phyloP scores from a whole-genome alignment of 495 filamentous ascomycete species.

The Hypoxylon rickii region DNA sequence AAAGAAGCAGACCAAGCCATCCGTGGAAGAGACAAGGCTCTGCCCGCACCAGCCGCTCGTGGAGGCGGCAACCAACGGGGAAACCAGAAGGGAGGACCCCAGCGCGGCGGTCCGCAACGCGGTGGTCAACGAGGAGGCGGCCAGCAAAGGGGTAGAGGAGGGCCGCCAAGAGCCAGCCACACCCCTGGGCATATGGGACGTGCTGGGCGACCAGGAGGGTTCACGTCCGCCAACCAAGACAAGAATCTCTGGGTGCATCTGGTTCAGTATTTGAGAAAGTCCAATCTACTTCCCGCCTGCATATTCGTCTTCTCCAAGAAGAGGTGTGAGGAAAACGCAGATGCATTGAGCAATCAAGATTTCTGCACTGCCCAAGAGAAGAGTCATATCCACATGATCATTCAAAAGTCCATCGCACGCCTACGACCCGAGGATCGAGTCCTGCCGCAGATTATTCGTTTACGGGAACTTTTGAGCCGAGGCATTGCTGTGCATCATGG shows the following conservation, averaged over 20 bases:
- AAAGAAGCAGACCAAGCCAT: constrained; percentile 88
- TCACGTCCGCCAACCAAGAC: constrained; percentile 88
- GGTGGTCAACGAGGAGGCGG: constrained; percentile 61
- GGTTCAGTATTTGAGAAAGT: constrained; percentile 85
- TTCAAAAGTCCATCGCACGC: constrained; percentile 92
- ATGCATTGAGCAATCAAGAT: constrained; percentile 91
- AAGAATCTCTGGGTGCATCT: constrained; percentile 96
- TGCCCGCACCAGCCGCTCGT: constrained; percentile 50
- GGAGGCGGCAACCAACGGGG: constrained; percentile 62
- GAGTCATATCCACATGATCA: constrained; percentile 95
- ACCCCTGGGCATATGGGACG: constrained; percentile 82
- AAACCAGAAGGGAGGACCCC: constrained; percentile 55
- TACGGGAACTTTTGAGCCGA: constrained; percentile 82
- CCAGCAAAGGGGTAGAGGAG: constrained; percentile 61
- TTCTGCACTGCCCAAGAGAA: constrained; percentile 91
- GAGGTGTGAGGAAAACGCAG: constrained; percentile 94
- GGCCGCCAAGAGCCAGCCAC: constrained; percentile 61
- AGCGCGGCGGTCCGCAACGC: constrained; percentile 53
- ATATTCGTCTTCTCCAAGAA: constrained; percentile 99
- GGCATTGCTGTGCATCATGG: constrained; percentile 97
- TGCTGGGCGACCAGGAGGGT: constrained; percentile 78
- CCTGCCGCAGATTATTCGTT: constrained; percentile 85
- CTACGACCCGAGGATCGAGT: constrained; percentile 87
- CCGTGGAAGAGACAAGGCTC: constrained; percentile 76
- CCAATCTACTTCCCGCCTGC: constrained; percentile 84